Base-by-base conservation (phyloP, 192 early-diverging fungal genomes). In the Backusella circina region DNA sequence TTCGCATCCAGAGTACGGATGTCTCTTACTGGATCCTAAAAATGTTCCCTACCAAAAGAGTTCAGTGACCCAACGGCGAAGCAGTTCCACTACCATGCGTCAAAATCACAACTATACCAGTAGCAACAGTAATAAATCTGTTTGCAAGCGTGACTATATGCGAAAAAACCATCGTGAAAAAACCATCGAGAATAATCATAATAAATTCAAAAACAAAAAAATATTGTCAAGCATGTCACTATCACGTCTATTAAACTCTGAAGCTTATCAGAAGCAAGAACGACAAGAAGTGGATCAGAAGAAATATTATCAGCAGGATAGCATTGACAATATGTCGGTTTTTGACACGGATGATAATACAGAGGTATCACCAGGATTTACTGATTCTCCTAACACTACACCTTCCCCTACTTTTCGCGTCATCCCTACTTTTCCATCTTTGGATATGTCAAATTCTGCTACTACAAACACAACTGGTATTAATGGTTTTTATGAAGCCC, bases 1-100 rank as follows among this genome's bases (percentile, higher is more conserved):
- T 28, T 70, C 71, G 15, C 82, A 83, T 28, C 38, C 70, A 10
- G 78, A 83, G 41, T 80, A 79, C 33, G 77, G 77, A 2, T 79
- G 77, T 30, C 75, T 83, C 0, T 26, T 79, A 30, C 38, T 83
- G 0, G 73, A 79, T 57, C 78, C 78, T 30, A 74, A 65, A 12
- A 77, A 71, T 67, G 21, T 70, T 32, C 13, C 41, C 36, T 33
- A 23, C 37, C 41, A 73, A 44, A 67, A 65, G n/a, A 37, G 36
- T 31, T 66, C 54, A 31, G 23, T 12, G 0, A 44, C 64, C 10
- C 31, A 31, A 57, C 67, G 47, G 30, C 31, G 67, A 36, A 38
- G 21, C 36, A 68, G 35, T 8, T 71, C 30, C 36, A 81, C 75
- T 10, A 81, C 72, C 0, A 57, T 74, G 70, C 75, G 76, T 38